Base-by-base conservation (phyloP, 169 alveolate genomes). In the Eimeria zaria region DNA sequence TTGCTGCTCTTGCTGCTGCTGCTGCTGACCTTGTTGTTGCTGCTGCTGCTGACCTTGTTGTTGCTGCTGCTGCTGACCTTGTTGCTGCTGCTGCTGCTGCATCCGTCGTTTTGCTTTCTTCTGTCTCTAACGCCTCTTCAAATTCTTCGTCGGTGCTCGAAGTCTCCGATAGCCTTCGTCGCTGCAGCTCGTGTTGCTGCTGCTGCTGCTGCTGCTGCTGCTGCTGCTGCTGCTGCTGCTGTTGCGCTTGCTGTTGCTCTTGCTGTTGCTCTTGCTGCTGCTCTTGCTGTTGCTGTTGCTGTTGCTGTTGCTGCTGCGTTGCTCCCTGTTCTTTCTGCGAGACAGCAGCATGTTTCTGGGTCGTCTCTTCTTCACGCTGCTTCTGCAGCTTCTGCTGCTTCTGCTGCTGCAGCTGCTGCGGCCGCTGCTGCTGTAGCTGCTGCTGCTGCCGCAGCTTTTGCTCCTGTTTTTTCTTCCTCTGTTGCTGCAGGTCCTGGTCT, bases 401-500 rank as follows among this genome's bases (percentile, higher is more conserved):
- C 81, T 58, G 80, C 80, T 85, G 93, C 81, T 11, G 16, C n/a
- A 55, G 78, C 58, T 22, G 74, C 76, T 85, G 80, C 58, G 16
- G 87, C 8, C 8, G 39, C 58, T 11, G 87, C 87, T 39, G 87
- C 62, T 1, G 12, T 2, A 11, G 55, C n/a, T 20, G 39, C 51
- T 20, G 67, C 64, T 27, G 69, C 33, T 48, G 71, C 89, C n/a
- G 89, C 88, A 7, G 22, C 88, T 1, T 39, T 24, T 5, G 20
- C 16, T 33, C 48, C 9, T 16, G n/a, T 30, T 78, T 44, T 46
- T 46, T 1, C 1, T 39, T 2, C 89, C 46, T 12, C 46, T 48
- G 89, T 67, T 78, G 89, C 27, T 39, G 58, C 83, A 51, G 71
- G 46, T n/a, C 30, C 55, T 78, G 69, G 7, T 41, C 22, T 7